Evolutionary conservation across 768 basidiomycete species (phyloP).

Genomic region (Lentinula boryana): DNA sequence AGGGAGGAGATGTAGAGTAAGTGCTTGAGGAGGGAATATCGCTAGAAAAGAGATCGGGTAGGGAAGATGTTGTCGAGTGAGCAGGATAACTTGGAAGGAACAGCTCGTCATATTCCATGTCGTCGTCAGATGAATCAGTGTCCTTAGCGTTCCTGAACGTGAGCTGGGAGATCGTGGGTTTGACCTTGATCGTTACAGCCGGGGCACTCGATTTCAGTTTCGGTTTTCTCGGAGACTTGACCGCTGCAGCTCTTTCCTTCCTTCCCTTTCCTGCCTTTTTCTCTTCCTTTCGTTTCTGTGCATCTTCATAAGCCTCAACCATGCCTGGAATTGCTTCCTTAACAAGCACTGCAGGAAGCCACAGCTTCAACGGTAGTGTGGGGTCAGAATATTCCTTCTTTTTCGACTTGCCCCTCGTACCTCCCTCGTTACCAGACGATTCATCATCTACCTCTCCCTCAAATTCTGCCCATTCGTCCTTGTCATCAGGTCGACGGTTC

Average conservation of each 20-base stretch:
- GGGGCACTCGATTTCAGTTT: neutral
- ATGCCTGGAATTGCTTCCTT: slow-evolving; percentile 33
- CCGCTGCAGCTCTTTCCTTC: slow-evolving; percentile 7
- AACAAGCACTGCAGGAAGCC: slow-evolving; percentile 38
- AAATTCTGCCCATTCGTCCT: slow-evolving; percentile 3
- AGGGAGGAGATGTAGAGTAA: neutral
- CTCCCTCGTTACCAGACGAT: slow-evolving; percentile 10
- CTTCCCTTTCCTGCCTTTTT: slow-evolving; percentile 13
- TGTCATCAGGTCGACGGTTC: slow-evolving; percentile 15
- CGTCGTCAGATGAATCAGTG: neutral
- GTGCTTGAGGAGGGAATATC: neutral
- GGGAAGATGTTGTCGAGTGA: neutral
- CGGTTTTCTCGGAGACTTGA: neutral
- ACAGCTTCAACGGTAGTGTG: slow-evolving; percentile 24
- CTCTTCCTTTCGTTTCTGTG: slow-evolving; percentile 21
- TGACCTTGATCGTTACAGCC: neutral
- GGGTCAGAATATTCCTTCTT: slow-evolving; percentile 23
- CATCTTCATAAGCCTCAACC: slow-evolving; percentile 25
- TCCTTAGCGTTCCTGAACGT: neutral
- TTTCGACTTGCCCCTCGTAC: slow-evolving; percentile 11
- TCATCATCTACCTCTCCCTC: slow-evolving; percentile 13
- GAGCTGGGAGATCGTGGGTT: neutral
- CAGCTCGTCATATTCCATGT: neutral
- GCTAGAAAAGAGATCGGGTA: neutral
- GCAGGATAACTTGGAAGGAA: neutral